phyloP scores from a whole-genome alignment of 495 filamentous ascomycete species.

The Annulohypoxylon bovei region DNA sequence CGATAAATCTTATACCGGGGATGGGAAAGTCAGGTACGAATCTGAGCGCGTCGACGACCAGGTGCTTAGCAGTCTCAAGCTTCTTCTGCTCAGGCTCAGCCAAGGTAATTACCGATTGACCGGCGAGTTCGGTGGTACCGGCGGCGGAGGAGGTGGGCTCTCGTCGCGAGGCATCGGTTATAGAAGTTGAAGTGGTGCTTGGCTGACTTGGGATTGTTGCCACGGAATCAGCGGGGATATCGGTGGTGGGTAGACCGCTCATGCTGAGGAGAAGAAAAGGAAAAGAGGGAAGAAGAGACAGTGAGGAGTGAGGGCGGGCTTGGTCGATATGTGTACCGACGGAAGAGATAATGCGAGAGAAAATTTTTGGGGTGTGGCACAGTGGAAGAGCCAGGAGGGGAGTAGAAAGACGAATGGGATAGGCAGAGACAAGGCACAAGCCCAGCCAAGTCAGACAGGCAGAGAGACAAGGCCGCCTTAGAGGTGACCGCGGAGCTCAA shows the following conservation, averaged over 20 bases:
- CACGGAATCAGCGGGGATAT: conserved; percentile 45
- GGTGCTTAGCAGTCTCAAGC: conserved; percentile 44
- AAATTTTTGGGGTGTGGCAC: conserved; percentile 51
- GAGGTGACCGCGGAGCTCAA: conserved; percentile 42
- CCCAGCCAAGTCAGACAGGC: conserved; percentile 48
- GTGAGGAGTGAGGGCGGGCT: conserved; percentile 45
- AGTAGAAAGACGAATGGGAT: conserved; percentile 42
- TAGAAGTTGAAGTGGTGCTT: conserved; percentile 36
- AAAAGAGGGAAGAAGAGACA: conserved; percentile 44
- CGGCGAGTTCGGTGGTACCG: conserved; percentile 87
- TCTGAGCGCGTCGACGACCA: conserved; percentile 59
- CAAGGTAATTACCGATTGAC: conserved; percentile 79
- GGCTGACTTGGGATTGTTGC: conserved; percentile 51
- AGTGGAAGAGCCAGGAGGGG: conserved; percentile 41
- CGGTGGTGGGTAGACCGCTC: conserved; percentile 58
- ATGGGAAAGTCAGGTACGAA: conserved; percentile 95
- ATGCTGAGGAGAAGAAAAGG: conserved; percentile 56
- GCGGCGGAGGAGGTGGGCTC: conserved; percentile 70
- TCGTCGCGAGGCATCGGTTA: conserved; percentile 64
- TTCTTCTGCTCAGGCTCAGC: conserved; percentile 39
- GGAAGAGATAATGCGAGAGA: conserved; percentile 40
- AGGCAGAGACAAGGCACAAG: conserved; percentile 23
- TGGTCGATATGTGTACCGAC: conserved; percentile 45
- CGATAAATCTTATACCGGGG: conserved; percentile 95
- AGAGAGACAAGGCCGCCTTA: conserved; percentile 44